phyloP scores from a whole-genome alignment of 2,329 filamentous ascomycete genomes.

The Sclerotiophoma versabilis region DNA sequence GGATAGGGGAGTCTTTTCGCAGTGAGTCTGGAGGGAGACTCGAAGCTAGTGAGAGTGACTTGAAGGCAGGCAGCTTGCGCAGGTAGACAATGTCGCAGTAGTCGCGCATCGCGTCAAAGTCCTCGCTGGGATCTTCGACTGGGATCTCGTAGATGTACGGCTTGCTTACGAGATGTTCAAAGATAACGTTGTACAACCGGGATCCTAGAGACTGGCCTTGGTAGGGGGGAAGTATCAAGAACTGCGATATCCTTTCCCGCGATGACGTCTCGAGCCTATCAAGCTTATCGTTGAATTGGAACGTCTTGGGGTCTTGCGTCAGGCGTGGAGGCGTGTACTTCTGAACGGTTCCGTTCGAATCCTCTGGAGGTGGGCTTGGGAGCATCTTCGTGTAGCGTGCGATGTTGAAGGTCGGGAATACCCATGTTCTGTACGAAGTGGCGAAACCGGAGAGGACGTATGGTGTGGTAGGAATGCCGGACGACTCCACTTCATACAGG shows the following conservation, averaged over 20 bases:
- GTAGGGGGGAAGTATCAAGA: conserved; percentile 87
- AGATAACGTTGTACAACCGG: conserved; percentile 82
- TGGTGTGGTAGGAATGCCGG: conserved; percentile 33
- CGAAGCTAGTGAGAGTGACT: conserved; percentile 60
- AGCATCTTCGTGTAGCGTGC: conserved; percentile 46
- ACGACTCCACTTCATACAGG: conserved; percentile 56
- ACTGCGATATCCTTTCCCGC: conserved; percentile 88
- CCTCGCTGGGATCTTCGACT: conserved; percentile 91
- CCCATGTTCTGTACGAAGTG: conserved; percentile 88
- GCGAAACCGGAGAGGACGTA: conserved; percentile 89
- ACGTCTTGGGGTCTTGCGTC: conserved; percentile 39
- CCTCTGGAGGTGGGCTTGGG: conserved; percentile 40
- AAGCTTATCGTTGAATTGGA: conserved; percentile 39
- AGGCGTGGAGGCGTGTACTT: conserved; percentile 44
- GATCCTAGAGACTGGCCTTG: conserved; percentile 81
- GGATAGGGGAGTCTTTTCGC: conserved; percentile 59
- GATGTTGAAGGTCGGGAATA: conserved; percentile 59
- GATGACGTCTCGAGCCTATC: conserved; percentile 70
- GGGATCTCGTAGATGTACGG: conserved; percentile 81
- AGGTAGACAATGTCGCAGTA: conserved; percentile 74
- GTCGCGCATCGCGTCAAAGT: conserved; percentile 81
- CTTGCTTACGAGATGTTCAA: conserved; percentile 70
- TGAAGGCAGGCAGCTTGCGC: conserved; percentile 65
- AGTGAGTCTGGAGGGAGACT: conserved; percentile 60
- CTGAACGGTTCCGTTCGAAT: conserved; percentile 48